Conservation (phyloP, 352 stramenopile species). For the Pythium chondricola region DNA sequence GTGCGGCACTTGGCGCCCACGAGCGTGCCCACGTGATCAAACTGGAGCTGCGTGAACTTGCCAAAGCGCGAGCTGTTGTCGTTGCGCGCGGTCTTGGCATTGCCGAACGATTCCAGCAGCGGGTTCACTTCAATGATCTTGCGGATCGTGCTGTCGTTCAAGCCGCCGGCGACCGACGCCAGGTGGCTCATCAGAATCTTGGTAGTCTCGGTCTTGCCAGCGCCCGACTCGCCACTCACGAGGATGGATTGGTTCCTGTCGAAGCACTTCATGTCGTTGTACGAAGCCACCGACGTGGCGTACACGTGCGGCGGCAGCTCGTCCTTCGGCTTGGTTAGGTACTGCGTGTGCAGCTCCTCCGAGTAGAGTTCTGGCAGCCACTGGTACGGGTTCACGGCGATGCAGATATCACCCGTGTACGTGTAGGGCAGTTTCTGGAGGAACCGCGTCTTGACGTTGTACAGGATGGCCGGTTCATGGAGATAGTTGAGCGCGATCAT, state of each 20-base stretch:
- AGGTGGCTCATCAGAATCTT: constrained; percentile 90
- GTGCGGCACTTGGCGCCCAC: constrained; percentile 74
- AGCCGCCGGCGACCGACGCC: constrained; percentile 51
- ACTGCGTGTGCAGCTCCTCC: constrained; percentile 58
- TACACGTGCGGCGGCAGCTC: constrained; percentile 67
- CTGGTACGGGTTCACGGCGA: constrained; percentile 96
- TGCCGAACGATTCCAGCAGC: constrained; percentile 81
- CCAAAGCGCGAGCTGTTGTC: constrained; percentile 45
- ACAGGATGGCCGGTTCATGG: constrained; percentile 88
- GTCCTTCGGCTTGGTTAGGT: constrained; percentile 53
- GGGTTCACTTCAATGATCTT: constrained; percentile 82
- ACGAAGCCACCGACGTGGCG: constrained; percentile 60
- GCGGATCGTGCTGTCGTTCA: constrained; percentile 74
- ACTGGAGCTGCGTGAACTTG: constrained; percentile 56
- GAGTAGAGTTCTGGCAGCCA: constrained; percentile 85
- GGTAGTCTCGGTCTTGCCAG: constrained; percentile 86
- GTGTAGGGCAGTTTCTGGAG: constrained; percentile 91
- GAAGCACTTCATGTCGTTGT: constrained; percentile 58
- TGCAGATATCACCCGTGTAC: constrained; percentile 95
- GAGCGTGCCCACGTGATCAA: constrained; percentile 50
- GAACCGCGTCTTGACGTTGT: constrained; percentile 88
- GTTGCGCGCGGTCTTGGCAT: constrained; percentile 50
- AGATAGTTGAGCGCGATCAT: constrained; percentile 88
- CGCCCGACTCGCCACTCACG: constrained; percentile 80
- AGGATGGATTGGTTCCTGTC: constrained; percentile 79